Conservation (phyloP, 2,329 filamentous ascomycete species). For the Sporothrix dimorphospora region DNA sequence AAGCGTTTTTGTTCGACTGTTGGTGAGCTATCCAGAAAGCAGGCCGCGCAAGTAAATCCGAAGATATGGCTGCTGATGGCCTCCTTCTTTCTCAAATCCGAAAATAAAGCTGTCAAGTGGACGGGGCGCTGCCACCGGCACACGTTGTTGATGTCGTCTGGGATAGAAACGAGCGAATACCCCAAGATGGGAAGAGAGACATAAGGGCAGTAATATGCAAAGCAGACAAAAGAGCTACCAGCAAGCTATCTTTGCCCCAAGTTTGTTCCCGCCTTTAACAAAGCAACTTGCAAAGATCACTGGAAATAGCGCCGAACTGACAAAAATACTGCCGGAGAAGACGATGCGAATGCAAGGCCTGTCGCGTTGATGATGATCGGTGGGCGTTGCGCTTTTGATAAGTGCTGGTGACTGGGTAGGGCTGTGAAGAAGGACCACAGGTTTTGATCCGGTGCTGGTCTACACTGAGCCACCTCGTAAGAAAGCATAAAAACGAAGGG, state of each 20-base stretch:
- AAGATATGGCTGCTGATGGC: background rate
- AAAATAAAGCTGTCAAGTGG: background rate
- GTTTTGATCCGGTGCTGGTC: background rate
- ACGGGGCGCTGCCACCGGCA: background rate
- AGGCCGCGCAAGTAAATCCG: background rate
- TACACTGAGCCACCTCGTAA: background rate
- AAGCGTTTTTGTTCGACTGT: background rate
- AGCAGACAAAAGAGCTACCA: background rate
- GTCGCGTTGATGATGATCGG: background rate
- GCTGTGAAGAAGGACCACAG: constrained; percentile 5
- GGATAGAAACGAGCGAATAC: background rate
- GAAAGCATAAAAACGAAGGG: background rate
- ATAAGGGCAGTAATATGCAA: background rate
- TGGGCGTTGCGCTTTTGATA: background rate
- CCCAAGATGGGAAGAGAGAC: background rate
- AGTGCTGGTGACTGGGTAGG: background rate
- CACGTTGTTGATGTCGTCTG: background rate
- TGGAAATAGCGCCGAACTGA: background rate
- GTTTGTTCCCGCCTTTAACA: background rate
- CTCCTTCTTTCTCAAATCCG: background rate
- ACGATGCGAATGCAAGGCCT: background rate
- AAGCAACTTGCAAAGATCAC: background rate
- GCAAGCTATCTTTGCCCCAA: background rate
- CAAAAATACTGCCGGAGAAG: background rate
- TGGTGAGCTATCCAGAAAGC: background rate